These are phyloP conservation scores for Lachancea fermentati DNA, from an alignment of 805 yeast genomes.

Conservation along the genomic window DNA sequence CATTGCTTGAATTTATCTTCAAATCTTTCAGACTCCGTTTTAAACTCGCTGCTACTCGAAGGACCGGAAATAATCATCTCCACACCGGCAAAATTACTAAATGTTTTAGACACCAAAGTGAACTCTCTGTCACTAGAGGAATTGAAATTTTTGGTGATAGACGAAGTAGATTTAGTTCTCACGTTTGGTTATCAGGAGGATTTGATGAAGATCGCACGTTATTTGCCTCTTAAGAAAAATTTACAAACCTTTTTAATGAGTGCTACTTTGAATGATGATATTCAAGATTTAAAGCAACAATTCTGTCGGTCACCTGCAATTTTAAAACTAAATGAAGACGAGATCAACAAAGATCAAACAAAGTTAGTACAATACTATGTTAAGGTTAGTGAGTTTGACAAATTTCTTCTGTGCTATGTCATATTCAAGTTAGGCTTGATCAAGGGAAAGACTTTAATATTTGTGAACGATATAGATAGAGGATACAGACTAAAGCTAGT, in stretches of 20 bases:
- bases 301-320: slow-evolving; percentile 83
- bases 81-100: slow-evolving; percentile 77
- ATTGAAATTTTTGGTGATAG: slow-evolving; percentile 73
- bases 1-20: slow-evolving; percentile 56
- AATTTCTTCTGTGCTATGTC: slow-evolving; percentile 83
- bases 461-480: slow-evolving; percentile 92
- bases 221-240: slow-evolving; percentile 64
- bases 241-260: slow-evolving; percentile 92
- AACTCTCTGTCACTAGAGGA: slow-evolving; percentile 46
- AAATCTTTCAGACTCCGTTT: slow-evolving; percentile 61
- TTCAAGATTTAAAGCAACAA: slow-evolving; percentile 64
- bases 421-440: slow-evolving; percentile 83
- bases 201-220: slow-evolving; percentile 55
- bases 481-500: slow-evolving; percentile 89
- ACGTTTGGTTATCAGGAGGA: slow-evolving; percentile 92
- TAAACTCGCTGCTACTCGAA: slow-evolving; percentile 61
- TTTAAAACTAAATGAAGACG: slow-evolving; percentile 70
- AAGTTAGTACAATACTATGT: slow-evolving; percentile 82
- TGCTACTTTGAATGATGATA: slow-evolving; percentile 88
- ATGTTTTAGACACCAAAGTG: slow-evolving; percentile 43
- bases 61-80: slow-evolving; percentile 78
- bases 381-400: slow-evolving; percentile 82
- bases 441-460: slow-evolving; percentile 84
- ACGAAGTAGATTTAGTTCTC: slow-evolving; percentile 88
- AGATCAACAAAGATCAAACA: slow-evolving; percentile 43